phyloP scores from a whole-genome alignment of 148 eudicot species.

The Beta vulgaris region DNA sequence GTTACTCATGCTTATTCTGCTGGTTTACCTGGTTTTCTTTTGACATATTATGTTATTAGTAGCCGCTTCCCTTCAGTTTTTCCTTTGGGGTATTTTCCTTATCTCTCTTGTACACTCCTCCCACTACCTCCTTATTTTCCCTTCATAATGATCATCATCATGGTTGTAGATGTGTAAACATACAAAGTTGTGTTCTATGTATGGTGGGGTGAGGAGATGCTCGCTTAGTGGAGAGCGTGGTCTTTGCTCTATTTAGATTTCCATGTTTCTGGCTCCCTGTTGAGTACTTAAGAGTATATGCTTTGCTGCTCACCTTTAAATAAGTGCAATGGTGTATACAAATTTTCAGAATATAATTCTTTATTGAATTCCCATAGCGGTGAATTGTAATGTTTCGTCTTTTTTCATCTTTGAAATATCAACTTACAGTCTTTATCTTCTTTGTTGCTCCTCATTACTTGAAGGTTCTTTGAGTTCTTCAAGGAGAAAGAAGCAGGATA shows the following conservation, averaged over 20 bases:
- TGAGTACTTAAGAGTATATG: background rate
- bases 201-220: background rate
- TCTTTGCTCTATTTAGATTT: background rate
- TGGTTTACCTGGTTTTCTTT: background rate
- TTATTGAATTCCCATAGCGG: too few relatives aligned
- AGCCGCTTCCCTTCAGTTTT: too few relatives aligned
- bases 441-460: conserved; percentile 34
- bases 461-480: conserved; percentile 86
- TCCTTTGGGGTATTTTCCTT: too few relatives aligned
- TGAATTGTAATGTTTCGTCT: too few relatives aligned
- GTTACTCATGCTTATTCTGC: background rate
- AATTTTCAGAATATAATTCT: too few relatives aligned
- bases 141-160: too few relatives aligned
- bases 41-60: background rate
- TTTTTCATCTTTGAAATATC: background rate
- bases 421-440: conserved; percentile 5
- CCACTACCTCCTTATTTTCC: too few relatives aligned
- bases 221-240: too few relatives aligned
- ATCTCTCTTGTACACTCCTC: too few relatives aligned
- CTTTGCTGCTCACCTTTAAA: background rate
- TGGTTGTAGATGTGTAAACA: background rate
- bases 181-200: too few relatives aligned
- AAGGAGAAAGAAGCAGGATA: conserved; percentile 45
- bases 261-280: background rate
- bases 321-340: too few relatives aligned